Percentiles rank a stretch among this genome's conserved stretches.
Conservation (phyloP, 805 yeast genomes). For the Suhomyces canberraensis region DNA sequence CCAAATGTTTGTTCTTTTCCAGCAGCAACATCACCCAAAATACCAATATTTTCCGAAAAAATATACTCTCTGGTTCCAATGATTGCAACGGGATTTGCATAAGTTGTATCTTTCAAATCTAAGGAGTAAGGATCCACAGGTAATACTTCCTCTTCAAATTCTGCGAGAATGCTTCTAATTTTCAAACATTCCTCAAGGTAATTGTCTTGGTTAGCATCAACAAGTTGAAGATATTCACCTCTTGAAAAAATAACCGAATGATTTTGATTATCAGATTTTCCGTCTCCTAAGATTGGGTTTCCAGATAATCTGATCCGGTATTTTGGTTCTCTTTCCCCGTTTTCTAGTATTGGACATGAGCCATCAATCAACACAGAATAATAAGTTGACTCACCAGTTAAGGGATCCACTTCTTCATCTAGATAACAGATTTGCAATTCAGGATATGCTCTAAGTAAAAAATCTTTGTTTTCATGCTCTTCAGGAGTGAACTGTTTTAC, state of each 20-base stretch:
- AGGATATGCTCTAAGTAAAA: constrained; percentile 61
- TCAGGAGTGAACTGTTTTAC: constrained; percentile 51
- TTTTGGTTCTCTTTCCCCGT: constrained; percentile 46
- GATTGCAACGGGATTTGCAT: constrained; percentile 65
- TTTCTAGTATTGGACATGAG: constrained; percentile 54
- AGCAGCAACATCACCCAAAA: constrained; percentile 82
- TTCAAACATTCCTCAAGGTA: constrained; percentile 79
- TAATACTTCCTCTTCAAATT: constrained; percentile 57
- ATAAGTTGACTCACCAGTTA: constrained; percentile 43
- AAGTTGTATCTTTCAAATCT: constrained; percentile 16
- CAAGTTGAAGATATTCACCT: constrained; percentile 76
- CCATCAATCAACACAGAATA: constrained; percentile 73
- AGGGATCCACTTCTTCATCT: constrained; percentile 46
- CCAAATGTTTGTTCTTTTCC: constrained; percentile 89
- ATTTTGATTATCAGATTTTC: constrained; percentile 81
- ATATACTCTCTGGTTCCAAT: constrained; percentile 83
- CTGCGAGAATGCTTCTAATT: constrained; percentile 69
- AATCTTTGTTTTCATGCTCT: constrained; percentile 57
- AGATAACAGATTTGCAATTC: constrained; percentile 63
- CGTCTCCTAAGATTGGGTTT: constrained; percentile 80
- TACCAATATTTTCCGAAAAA: constrained; percentile 78
- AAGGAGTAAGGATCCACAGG: constrained; percentile 12
- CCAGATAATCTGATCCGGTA: constrained; percentile 69
- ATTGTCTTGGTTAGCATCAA: constrained; percentile 84
- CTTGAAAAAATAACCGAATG: constrained; percentile 70